Conservation (phyloP, 768 basidiomycete genomes). For the Lactarius hatsudake region DNA sequence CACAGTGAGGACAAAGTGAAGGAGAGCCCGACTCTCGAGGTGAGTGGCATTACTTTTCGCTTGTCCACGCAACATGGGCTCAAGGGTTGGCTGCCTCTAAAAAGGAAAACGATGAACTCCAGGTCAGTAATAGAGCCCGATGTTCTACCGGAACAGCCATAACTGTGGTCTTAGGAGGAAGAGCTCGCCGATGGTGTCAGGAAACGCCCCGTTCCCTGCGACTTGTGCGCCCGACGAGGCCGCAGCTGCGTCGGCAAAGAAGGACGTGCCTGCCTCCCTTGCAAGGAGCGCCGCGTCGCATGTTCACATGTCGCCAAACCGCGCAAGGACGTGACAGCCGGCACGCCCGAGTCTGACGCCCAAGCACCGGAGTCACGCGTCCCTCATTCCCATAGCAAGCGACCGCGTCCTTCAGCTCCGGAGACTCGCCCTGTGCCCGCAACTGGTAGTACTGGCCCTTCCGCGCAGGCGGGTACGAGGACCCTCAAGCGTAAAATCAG, state of each 20-base stretch:
- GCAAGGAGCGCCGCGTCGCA: slow-evolving; percentile 26
- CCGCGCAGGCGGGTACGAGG: slow-evolving; percentile 16
- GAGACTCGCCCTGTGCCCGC: slow-evolving; percentile 3
- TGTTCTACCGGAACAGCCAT: background rate
- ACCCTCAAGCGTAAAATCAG: slow-evolving; percentile 23
- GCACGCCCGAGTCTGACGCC: slow-evolving; percentile 19
- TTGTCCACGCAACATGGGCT: background rate
- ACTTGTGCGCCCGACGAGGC: slow-evolving; percentile 17
- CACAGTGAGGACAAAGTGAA: slow-evolving; percentile 9
- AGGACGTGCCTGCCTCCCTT: slow-evolving; percentile 23
- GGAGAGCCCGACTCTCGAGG: slow-evolving; percentile 19
- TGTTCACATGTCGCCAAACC: slow-evolving; percentile 26
- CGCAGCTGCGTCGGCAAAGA: slow-evolving; percentile 24
- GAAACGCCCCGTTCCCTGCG: slow-evolving; percentile 22
- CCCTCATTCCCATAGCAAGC: slow-evolving; percentile 6
- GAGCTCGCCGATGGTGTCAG: slow-evolving; percentile 24
- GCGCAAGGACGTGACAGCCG: slow-evolving; percentile 20
- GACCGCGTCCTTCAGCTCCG: slow-evolving; percentile 10
- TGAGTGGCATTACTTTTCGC: slow-evolving; percentile 2
- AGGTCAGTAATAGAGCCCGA: slow-evolving; percentile 10
- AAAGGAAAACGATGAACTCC: slow-evolving; percentile 24
- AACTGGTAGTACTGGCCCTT: slow-evolving; percentile 13
- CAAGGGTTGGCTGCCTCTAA: background rate
- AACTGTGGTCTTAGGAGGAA: slow-evolving; percentile 7
- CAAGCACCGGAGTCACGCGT: slow-evolving; percentile 12